phyloP scores from a whole-genome alignment of 2,329 filamentous ascomycete species.

The Neopestalotiopsis sp. region DNA sequence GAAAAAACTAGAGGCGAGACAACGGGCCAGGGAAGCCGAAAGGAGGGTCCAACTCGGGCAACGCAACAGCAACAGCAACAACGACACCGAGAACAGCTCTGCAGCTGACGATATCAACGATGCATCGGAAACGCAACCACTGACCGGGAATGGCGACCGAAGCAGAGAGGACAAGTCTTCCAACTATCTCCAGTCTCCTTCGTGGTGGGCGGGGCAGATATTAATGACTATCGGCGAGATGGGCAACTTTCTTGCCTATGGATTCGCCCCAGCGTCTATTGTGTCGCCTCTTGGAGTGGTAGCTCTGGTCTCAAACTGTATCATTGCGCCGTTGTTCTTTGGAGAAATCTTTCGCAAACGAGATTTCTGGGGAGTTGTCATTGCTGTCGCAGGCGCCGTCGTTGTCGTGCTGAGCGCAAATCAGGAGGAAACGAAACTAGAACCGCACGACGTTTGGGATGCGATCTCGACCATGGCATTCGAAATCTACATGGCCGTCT shows the following conservation, averaged over 20 bases:
- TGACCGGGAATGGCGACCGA: constrained; percentile 47
- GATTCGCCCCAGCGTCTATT: constrained; percentile 96
- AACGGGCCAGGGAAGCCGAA: constrained; percentile 58
- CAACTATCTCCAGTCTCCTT: constrained; percentile 86
- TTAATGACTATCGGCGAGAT: constrained; percentile 92
- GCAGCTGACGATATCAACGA: constrained; percentile 33
- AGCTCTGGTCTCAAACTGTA: constrained; percentile 92
- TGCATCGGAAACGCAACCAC: constrained; percentile 53
- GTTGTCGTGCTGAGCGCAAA: constrained; percentile 92
- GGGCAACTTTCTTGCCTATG: constrained; percentile 96
- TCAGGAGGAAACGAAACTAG: constrained; percentile 86
- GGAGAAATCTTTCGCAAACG: constrained; percentile 86
- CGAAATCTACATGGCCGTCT: constrained; percentile 85
- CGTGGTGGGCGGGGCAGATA: constrained; percentile 95
- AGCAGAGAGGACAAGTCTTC: constrained; percentile 49
- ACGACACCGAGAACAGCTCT: constrained; percentile 38
- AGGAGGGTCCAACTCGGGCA: constrained; percentile 46
- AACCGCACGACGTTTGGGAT: constrained; percentile 86
- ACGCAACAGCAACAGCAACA: constrained; percentile 34
- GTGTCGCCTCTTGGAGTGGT: constrained; percentile 97
- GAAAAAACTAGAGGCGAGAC: constrained; percentile 65
- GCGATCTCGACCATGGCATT: constrained; percentile 90
- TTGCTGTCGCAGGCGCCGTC: constrained; percentile 86
- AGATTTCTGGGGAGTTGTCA: constrained; percentile 86
- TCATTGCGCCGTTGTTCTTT: constrained; percentile 93